Conservation (phyloP, 2,329 filamentous ascomycete species). For the Phoma sp. region DNA sequence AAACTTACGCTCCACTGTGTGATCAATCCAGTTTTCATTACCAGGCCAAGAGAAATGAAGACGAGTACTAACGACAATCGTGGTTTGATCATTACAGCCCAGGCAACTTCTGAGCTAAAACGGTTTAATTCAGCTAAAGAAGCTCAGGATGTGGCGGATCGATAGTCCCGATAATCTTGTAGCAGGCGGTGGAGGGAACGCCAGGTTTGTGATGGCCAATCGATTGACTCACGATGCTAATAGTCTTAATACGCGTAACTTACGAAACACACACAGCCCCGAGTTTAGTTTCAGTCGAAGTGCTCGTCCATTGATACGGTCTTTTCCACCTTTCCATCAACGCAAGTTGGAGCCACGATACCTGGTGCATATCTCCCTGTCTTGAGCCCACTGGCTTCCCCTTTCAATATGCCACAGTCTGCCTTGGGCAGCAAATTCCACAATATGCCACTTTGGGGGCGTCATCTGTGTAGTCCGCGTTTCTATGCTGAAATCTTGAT, state of each 20-base stretch:
- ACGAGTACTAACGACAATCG: no score
- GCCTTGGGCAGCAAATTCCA: constrained; percentile 16
- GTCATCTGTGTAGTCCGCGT: constrained; percentile 35
- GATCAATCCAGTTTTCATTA: not conserved
- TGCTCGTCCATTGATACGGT: constrained; percentile 41
- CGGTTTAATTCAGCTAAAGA: not conserved
- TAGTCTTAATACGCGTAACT: constrained; percentile 10
- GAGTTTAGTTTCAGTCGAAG: constrained; percentile 18
- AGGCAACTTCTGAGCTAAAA: not conserved
- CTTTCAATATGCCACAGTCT: constrained; percentile 26
- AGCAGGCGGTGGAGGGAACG: constrained; percentile 34
- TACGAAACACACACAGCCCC: not conserved
- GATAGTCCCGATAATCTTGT: constrained; percentile 33
- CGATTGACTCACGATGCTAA: constrained; percentile 32
- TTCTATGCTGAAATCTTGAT: constrained; percentile 42
- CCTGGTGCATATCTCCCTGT: constrained; percentile 30
- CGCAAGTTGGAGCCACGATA: constrained; percentile 27
- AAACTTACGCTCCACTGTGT: no score
- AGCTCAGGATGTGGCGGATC: not conserved
- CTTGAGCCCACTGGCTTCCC: constrained; percentile 30
- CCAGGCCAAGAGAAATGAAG: no score
- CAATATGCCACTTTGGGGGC: not conserved
- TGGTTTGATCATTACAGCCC: not conserved
- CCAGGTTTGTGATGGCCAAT: constrained; percentile 35
- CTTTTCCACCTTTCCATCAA: constrained; percentile 36